phyloP scores from a whole-genome alignment of 306 rosid genomes.

The Vigna angularis region DNA sequence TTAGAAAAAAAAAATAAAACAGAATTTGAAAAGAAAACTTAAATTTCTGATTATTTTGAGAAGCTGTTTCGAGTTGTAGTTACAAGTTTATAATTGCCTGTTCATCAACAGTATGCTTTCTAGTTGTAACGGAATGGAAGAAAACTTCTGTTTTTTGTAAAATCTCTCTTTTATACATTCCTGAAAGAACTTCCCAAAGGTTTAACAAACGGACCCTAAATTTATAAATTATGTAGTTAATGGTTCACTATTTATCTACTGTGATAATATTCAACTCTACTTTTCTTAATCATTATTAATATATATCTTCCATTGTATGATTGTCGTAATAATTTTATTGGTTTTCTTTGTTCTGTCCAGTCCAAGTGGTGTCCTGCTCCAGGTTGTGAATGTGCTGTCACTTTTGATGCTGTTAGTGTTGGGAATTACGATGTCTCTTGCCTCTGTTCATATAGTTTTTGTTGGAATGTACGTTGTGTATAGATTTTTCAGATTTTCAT shows the following conservation, averaged over 20 bases:
- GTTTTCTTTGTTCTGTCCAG: slow-evolving; percentile 49
- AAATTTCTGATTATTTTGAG: neutral
- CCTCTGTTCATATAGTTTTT: slow-evolving; percentile 86
- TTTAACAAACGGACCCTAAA: neutral
- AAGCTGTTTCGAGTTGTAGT: neutral
- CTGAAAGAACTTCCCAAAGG: neutral
- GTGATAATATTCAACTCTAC: slow-evolving; percentile 22
- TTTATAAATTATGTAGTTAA: neutral
- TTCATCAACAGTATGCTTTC: neutral
- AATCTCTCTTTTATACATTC: neutral
- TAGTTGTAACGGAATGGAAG: neutral
- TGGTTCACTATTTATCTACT: neutral
- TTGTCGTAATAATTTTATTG: slow-evolving; percentile 31
- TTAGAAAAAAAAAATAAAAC: neutral
- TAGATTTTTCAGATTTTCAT: slow-evolving; percentile 16
- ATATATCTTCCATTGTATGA: slow-evolving; percentile 14
- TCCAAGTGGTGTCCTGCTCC: slow-evolving; percentile 97
- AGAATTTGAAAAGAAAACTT: neutral
- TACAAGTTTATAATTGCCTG: neutral
- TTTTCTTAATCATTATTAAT: slow-evolving; percentile 21
- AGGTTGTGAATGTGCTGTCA: slow-evolving; percentile 74
- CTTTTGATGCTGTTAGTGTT: slow-evolving; percentile 64
- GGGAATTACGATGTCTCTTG: slow-evolving; percentile 92
- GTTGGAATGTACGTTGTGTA: slow-evolving; percentile 78
- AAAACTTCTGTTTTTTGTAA: neutral